Base-by-base conservation (phyloP, 2,329 filamentous ascomycete species). In the Teratosphaeria destructans region DNA sequence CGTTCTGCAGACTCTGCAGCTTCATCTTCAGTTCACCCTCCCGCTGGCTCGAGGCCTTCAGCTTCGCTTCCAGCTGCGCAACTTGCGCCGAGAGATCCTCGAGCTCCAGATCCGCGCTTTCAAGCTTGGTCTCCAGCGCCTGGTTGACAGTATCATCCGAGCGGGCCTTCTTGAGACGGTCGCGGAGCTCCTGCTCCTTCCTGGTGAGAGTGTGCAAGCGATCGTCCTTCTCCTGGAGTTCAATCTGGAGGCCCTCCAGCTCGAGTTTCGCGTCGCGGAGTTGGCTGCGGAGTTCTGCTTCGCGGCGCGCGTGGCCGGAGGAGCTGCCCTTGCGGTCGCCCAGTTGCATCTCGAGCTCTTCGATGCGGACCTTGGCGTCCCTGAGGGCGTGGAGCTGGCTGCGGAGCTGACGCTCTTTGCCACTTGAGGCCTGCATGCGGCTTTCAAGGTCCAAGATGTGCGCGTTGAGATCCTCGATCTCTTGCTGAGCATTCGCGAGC, bases 401-500 rank as follows among this genome's bases (percentile, higher is more conserved):
- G 12, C 72, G 71, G 27, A 77, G 71, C 47, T 76, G 72, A 19
- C 69, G 68, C 62, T 79, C 73, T 16, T 69, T 70, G 47, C 57
- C 58, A 39, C 62, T 63, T 12, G 66, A 65, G 19, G 62, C 60
- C 27, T 67, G 62, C 11, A 70, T 61, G 14, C 66, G 64, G 34
- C 59, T 66, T 57, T 73, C 71, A 1, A 69, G 62, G 32, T 72
- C 70, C 0, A 65, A 86, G 66, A 84, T 84, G 29, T 87, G 85
- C 3, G 83, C 82, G 56, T 81, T 78, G 12, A 80, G 67, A 19
- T 75, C 66, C 55, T 80, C 77, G 19, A 70, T 58, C 29, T 74
- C 71, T 2, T 59, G 53, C 29, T 65, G 75, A 35, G 81, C 73
- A 29, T 86, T 82, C 60, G 88, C 84, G 23, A 95, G 80, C 65